Conservation (phyloP, 139 green algal genomes). For the Coelastrella sp. region DNA sequence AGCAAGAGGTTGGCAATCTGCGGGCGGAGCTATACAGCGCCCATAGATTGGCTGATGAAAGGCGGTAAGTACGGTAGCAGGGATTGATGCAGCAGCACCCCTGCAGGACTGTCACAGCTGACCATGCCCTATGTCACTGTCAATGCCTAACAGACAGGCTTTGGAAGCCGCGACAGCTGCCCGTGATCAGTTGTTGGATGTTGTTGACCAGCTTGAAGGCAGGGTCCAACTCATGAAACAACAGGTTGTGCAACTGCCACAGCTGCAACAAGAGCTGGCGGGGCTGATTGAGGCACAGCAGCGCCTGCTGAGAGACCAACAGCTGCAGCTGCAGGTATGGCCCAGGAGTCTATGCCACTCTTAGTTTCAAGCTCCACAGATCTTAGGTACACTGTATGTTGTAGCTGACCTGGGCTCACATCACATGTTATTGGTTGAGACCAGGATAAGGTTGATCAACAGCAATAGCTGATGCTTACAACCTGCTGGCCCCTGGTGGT, state of each 20-base stretch:
- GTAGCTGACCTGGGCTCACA: background rate
- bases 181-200: conserved; percentile 32
- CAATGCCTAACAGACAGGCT: conserved; percentile 19
- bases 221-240: background rate
- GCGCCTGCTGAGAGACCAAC: conserved; percentile 38
- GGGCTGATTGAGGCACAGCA: conserved; percentile 26
- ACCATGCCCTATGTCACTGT: background rate
- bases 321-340: conserved; percentile 30
- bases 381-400: background rate
- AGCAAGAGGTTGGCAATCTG: conserved; percentile 58
- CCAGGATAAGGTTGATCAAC: no score
- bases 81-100: background rate
- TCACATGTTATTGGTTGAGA: no score
- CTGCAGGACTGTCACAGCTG: background rate
- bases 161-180: conserved; percentile 32
- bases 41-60: conserved; percentile 53
- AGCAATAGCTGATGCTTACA: no score
- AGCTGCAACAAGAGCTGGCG: conserved; percentile 44
- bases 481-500: background rate
- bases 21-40: conserved; percentile 56
- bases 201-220: conserved; percentile 47
- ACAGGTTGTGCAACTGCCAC: conserved; percentile 16
- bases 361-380: background rate
- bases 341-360: no score
- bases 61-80: background rate